Base-by-base conservation (phyloP, 345 rosid species). In the Gossypium longicalyx region DNA sequence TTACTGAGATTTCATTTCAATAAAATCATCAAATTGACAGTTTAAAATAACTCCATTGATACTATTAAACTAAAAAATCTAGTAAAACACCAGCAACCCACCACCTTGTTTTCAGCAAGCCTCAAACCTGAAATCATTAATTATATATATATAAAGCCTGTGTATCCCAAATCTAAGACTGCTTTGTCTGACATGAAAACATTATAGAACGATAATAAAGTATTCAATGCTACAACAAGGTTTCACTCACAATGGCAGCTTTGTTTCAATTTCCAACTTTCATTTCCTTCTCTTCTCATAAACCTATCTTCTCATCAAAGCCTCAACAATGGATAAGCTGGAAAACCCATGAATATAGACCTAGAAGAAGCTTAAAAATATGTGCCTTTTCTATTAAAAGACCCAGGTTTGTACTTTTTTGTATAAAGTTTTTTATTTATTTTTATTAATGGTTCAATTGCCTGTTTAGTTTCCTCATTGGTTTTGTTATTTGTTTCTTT, bases 211-310 rank as follows among this genome's bases (percentile, higher is more conserved):
- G n/a, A 22, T 3, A 57, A 10, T 57, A 0, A 70, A 70, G 47
- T 59, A 1, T 58, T 59, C 49, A 64, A 73, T 82, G 86, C 79
- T 67, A 41, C 80, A 74, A 70, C 13, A 2, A 12, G 70, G 65
- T 73, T 73, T 60, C 76, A 15, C 76, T 9, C 79, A 88, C 3
- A 29, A 70, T 91, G 97, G 89, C 92, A 43, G 74, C 86, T n/a
- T 81, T 82, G 70, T 73, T 20, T 81, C 77, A 74, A 5, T 23
- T 71, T 13, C 82, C 83, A 51, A 64, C 56, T 71, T 76, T 74
- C 65, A 34, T 78, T 34, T 66, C 87, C 6, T 67, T 79, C 29
- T 59, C 83, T 17, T 64, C 86, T 59, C 79, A 56, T 49, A 80
- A 81, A 9, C n/a, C 52, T 22, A 68, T 81, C 65, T 70, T 62